These are phyloP conservation scores for Mucor velutinosus DNA, from an alignment of 371 early-diverging fungal species.

Conservation along the genomic window DNA sequence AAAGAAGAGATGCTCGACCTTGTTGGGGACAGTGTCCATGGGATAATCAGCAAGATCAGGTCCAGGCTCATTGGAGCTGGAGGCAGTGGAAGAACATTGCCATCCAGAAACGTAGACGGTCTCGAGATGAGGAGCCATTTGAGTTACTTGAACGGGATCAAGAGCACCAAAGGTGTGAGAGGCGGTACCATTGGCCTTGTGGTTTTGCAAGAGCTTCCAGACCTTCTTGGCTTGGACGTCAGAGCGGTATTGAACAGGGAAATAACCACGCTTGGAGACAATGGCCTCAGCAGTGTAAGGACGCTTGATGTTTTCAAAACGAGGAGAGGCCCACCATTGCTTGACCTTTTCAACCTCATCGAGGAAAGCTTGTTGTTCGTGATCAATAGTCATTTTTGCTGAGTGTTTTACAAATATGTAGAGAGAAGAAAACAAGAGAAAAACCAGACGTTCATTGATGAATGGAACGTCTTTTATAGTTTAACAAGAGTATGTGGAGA, in stretches of 20 bases:
- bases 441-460: neutral
- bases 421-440: neutral
- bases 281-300: constrained; percentile 92
- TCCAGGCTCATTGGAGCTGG: constrained; percentile 96
- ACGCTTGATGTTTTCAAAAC: constrained; percentile 84
- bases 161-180: constrained; percentile 94
- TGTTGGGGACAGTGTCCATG: constrained; percentile 98
- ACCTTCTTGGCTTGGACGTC: constrained; percentile 92
- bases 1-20: constrained; percentile 97
- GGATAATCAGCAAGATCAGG: constrained; percentile 99
- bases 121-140: constrained; percentile 97
- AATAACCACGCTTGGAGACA: constrained; percentile 87
- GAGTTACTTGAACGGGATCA: constrained; percentile 92
- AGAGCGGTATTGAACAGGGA: constrained; percentile 78
- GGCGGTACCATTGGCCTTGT: constrained; percentile 79
- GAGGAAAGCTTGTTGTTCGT: constrained; percentile 73
- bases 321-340: constrained; percentile 83
- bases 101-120: constrained; percentile 98
- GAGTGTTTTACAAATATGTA: neutral
- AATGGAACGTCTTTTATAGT: neutral
- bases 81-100: constrained; percentile 98
- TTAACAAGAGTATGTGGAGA: neutral
- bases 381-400: constrained; percentile 31
- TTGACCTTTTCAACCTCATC: constrained; percentile 81
- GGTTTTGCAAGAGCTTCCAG: constrained; percentile 80